phyloP scores from a whole-genome alignment of 441 rosid species.

The Eugenia klotzschiana region DNA sequence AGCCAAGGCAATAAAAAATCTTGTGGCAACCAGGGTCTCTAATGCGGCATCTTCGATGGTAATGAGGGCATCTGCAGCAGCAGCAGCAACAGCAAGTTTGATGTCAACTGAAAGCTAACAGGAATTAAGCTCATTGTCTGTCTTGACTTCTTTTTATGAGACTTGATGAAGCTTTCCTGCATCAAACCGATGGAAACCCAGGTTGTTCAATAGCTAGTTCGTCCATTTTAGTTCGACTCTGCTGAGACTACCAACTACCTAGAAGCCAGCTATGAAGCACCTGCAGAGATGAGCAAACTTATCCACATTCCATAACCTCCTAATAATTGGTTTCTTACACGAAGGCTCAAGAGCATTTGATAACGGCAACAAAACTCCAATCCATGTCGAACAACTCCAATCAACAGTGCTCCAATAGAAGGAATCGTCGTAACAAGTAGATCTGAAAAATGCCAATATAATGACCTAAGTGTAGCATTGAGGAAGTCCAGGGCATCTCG shows the following conservation, averaged over 20 bases:
- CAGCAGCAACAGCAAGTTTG: no score
- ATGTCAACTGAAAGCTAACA: no score
- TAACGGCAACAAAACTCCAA: conserved; percentile 47
- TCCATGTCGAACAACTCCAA: conserved; percentile 39
- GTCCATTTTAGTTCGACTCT: conserved; percentile 21
- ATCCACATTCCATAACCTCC: conserved; percentile 19
- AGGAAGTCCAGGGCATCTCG: conserved; percentile 37
- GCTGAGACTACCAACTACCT: conserved; percentile 7
- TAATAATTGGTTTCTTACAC: conserved; percentile 43
- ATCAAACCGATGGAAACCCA: not conserved
- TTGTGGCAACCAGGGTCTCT: no score
- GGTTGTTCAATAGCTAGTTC: conserved; percentile 12
- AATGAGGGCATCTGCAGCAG: no score
- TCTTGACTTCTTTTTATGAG: not conserved
- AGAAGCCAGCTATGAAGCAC: conserved; percentile 25
- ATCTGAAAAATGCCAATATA: conserved; percentile 16
- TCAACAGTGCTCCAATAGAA: conserved; percentile 51
- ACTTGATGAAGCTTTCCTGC: not conserved
- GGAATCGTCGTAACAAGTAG: conserved; percentile 41
- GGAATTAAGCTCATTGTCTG: not conserved
- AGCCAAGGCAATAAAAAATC: no score
- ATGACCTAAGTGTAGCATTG: conserved; percentile 24
- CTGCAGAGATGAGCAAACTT: conserved; percentile 36
- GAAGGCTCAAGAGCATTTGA: conserved; percentile 42
- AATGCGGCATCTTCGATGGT: no score